Conservation (phyloP, 179 eudicot species). For the Silene vulgaris region DNA sequence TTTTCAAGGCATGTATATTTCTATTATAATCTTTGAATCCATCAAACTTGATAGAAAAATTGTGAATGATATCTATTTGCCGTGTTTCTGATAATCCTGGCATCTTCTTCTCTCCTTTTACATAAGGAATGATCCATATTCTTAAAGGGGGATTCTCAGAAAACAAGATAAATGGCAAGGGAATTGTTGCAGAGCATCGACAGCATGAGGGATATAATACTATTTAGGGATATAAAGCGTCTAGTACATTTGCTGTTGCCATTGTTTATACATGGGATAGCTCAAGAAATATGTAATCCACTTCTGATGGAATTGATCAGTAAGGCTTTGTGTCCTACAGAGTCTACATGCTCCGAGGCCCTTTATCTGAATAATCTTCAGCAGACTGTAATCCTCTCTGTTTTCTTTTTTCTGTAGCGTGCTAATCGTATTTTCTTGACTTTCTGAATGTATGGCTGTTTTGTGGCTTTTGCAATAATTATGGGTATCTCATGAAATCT, state of each 20-base stretch:
- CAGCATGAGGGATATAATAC: conserved; percentile 23
- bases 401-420: background rate
- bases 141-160: conserved; percentile 8
- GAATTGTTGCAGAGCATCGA: conserved; percentile 19
- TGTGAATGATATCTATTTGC: conserved; percentile 16
- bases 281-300: conserved; percentile 62
- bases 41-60: conserved; percentile 22
- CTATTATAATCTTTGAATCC: conserved; percentile 18
- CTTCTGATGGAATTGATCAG: conserved; percentile 63
- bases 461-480: background rate
- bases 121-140: conserved; percentile 19
- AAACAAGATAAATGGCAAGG: conserved; percentile 20
- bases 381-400: conserved; percentile 44
- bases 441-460: background rate
- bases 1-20: conserved; percentile 20
- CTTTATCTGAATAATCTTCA: conserved; percentile 70
- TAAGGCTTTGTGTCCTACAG: conserved; percentile 57
- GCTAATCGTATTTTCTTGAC: conserved; percentile 13
- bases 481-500: background rate
- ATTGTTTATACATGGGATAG: conserved; percentile 62
- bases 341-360: conserved; percentile 54
- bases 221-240: conserved; percentile 42
- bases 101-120: conserved; percentile 20
- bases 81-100: conserved; percentile 13
- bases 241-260: conserved; percentile 52